Conservation (phyloP, 768 basidiomycete species). For the Sistotremastrum niveocremeum region DNA sequence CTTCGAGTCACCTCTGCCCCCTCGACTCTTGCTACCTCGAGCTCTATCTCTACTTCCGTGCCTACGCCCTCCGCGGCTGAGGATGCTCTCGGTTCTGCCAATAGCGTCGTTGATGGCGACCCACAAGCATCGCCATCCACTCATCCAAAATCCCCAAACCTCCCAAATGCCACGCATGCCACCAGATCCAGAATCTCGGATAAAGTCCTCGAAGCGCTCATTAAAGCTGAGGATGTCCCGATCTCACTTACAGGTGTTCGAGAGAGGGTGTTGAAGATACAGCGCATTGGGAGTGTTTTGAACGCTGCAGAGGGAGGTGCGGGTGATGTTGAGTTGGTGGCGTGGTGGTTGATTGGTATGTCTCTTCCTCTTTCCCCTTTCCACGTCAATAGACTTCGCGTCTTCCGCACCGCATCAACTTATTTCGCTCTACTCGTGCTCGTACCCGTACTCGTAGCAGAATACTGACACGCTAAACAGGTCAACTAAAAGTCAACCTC, state of each 20-base stretch:
- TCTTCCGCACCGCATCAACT: not conserved
- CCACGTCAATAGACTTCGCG: too few species aligned
- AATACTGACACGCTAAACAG: slow-evolving; percentile 19
- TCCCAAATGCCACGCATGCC: not conserved
- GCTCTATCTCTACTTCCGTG: too few species aligned
- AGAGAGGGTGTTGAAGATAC: slow-evolving; percentile 71
- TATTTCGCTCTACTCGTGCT: not conserved
- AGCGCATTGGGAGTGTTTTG: slow-evolving; percentile 51
- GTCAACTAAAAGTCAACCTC: slow-evolving; percentile 88
- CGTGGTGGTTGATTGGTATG: slow-evolving; percentile 63
- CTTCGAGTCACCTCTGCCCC: too few species aligned
- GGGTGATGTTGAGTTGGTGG: slow-evolving; percentile 46
- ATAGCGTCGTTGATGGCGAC: too few species aligned
- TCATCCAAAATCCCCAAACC: too few species aligned
- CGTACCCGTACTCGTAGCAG: not conserved
- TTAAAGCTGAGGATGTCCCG: slow-evolving; percentile 71
- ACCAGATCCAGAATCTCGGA: slow-evolving; percentile 2
- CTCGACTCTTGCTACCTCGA: too few species aligned
- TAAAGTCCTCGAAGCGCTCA: slow-evolving; percentile 49
- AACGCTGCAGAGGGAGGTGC: slow-evolving; percentile 32
- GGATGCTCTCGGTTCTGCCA: too few species aligned
- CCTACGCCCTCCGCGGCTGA: too few species aligned
- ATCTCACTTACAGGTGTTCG: slow-evolving; percentile 70
- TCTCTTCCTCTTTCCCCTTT: slow-evolving; percentile 2
- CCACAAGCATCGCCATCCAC: too few species aligned